A percentile compares a stretch with the other conserved stretches of the same genome.
Evolutionary conservation across 148 eudicot genomes (phyloP).

Genomic region (Pharnaceum exiguum): DNA sequence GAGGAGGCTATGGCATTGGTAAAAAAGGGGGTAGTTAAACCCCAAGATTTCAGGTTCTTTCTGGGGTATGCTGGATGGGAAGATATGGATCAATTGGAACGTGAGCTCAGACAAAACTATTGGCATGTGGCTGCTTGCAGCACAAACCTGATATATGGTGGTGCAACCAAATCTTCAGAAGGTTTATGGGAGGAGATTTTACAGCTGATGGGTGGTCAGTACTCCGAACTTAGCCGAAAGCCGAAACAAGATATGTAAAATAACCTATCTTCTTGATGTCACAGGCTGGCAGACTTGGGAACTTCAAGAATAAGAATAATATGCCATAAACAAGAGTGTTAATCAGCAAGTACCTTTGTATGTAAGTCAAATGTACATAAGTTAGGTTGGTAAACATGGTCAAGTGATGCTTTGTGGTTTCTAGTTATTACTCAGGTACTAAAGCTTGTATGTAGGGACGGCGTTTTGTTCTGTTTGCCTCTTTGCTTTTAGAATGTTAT

Average conservation of each 20-base stretch:
- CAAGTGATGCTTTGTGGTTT: slow-evolving; percentile 12
- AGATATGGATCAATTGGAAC: slow-evolving; percentile 71
- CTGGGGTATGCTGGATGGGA: slow-evolving; percentile 98
- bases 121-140: slow-evolving; percentile 98
- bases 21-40: slow-evolving; percentile 66
- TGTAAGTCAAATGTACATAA: slow-evolving; percentile 24
- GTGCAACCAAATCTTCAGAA: slow-evolving; percentile 39
- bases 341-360: slow-evolving; percentile 5
- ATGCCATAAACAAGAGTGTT: neutral
- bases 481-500: too few relatives aligned
- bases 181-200: slow-evolving; percentile 87
- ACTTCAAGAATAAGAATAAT: neutral
- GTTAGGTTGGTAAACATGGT: slow-evolving; percentile 11
- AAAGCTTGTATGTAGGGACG: slow-evolving; percentile 18
- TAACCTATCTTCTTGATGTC: neutral
- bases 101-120: slow-evolving; percentile 68
- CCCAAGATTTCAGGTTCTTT: slow-evolving; percentile 88
- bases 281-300: neutral
- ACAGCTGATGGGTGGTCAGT: slow-evolving; percentile 94
- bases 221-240: slow-evolving; percentile 89
- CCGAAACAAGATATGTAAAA: slow-evolving; percentile 75
- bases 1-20: slow-evolving; percentile 72
- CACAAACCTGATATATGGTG: slow-evolving; percentile 46
- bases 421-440: slow-evolving; percentile 4
- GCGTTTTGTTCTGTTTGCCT: too few relatives aligned